A percentile compares a stretch with the other conserved stretches of the same genome.
Conservation (phyloP, 2,329 filamentous ascomycete genomes). For the Fusarium sp. region DNA sequence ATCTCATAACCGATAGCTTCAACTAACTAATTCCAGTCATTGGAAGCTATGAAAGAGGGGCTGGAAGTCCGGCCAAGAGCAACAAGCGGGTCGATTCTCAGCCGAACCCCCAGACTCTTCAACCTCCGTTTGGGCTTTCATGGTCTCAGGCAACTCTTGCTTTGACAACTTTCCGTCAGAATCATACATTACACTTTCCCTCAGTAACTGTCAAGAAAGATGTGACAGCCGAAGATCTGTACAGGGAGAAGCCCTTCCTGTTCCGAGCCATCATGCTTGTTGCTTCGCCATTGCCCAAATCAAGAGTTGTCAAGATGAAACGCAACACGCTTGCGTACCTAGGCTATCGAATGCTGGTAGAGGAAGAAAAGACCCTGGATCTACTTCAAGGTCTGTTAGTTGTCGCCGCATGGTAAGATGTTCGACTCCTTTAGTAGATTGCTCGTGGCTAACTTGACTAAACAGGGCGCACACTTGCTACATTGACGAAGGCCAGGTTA, state of each 20-base stretch:
- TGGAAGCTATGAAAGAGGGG: background rate
- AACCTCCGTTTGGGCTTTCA: constrained; percentile 49
- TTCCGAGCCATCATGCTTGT: constrained; percentile 53
- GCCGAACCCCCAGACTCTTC: background rate
- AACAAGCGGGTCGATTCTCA: background rate
- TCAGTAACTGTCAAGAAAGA: constrained; percentile 49
- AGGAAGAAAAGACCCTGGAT: constrained; percentile 54
- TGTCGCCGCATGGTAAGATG: constrained; percentile 56
- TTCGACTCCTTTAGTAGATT: no score
- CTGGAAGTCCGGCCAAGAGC: background rate
- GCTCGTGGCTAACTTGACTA: background rate
- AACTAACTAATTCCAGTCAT: background rate
- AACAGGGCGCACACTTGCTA: constrained; percentile 50
- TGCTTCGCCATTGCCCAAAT: constrained; percentile 44
- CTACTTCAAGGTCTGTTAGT: constrained; percentile 59
- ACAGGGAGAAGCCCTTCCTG: constrained; percentile 50
- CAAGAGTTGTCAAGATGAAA: constrained; percentile 52
- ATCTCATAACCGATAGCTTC: background rate
- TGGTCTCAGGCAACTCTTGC: constrained; percentile 52
- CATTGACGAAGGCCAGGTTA: constrained; percentile 49
- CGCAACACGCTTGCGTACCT: constrained; percentile 55
- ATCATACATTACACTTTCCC: constrained; percentile 51
- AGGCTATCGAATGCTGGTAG: constrained; percentile 54
- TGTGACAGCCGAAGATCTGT: constrained; percentile 44
- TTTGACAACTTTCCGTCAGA: constrained; percentile 47